These are phyloP conservation scores for Geosmithia morbida DNA, from an alignment of 2,329 filamentous ascomycete species.

Conservation along the genomic window DNA sequence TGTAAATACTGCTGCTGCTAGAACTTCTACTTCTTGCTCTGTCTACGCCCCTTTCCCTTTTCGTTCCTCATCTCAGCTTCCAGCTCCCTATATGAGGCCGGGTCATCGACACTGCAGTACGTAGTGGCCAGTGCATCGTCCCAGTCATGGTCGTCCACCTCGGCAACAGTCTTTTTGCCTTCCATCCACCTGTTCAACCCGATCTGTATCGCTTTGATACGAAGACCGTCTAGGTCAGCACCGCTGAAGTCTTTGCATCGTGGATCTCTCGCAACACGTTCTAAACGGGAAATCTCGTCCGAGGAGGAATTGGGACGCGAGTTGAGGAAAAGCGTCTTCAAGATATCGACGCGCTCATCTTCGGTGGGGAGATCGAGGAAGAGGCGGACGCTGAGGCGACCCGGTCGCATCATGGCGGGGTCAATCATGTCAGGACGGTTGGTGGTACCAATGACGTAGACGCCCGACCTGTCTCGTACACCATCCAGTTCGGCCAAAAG, in stretches of 20 bases:
- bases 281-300: slow-evolving; percentile 38
- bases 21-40: no score
- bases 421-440: slow-evolving; percentile 96
- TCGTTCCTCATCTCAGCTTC: background rate
- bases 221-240: slow-evolving; percentile 39
- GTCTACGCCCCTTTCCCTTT: background rate
- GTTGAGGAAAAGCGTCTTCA: slow-evolving; percentile 50
- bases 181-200: slow-evolving; percentile 25
- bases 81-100: background rate
- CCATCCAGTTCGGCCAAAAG: slow-evolving; percentile 91
- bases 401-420: slow-evolving; percentile 83
- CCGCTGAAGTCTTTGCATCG: slow-evolving; percentile 67
- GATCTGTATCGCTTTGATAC: slow-evolving; percentile 34
- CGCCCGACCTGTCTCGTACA: slow-evolving; percentile 61
- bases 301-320: slow-evolving; percentile 18
- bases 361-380: slow-evolving; percentile 77
- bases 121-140: slow-evolving; percentile 32
- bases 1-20: no score
- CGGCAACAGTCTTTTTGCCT: slow-evolving; percentile 9
- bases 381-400: slow-evolving; percentile 73
- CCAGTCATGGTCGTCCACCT: slow-evolving; percentile 30
- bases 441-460: slow-evolving; percentile 90
- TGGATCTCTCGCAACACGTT: slow-evolving; percentile 47
- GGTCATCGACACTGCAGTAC: slow-evolving; percentile 7
- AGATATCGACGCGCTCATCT: slow-evolving; percentile 71